A percentile compares a stretch with the other conserved stretches of the same genome.
These are phyloP conservation scores for Epichloe glyceriae DNA, from an alignment of 2,329 filamentous ascomycete genomes.

Conservation along the genomic window DNA sequence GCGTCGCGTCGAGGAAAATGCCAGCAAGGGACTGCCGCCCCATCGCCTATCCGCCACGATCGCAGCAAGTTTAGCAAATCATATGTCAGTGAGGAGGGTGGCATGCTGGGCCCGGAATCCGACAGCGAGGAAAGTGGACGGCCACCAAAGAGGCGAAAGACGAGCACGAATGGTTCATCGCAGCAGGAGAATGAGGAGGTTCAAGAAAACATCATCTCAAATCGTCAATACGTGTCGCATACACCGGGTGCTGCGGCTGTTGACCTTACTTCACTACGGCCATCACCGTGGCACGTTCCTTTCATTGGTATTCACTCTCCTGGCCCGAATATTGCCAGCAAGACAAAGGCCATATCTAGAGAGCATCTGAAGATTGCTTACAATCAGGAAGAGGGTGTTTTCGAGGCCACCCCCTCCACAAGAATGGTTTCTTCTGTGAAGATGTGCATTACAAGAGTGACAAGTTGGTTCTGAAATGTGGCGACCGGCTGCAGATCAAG, in stretches of 20 bases:
- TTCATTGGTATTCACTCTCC: slow-evolving; percentile 63
- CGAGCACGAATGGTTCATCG: slow-evolving; percentile 29
- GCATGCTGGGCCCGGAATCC: slow-evolving; percentile 52
- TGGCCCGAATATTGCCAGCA: slow-evolving; percentile 43
- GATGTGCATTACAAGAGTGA: slow-evolving; percentile 43
- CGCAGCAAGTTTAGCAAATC: slow-evolving; percentile 47
- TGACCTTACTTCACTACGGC: slow-evolving; percentile 45
- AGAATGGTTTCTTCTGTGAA: slow-evolving; percentile 58
- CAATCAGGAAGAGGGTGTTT: slow-evolving; percentile 48
- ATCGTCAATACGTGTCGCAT: slow-evolving; percentile 47
- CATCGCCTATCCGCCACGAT: slow-evolving; percentile 36
- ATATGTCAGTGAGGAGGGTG: slow-evolving; percentile 57
- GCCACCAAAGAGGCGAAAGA: slow-evolving; percentile 35
- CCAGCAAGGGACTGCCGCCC: slow-evolving; percentile 35
- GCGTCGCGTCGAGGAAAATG: slow-evolving; percentile 33
- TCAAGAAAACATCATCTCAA: slow-evolving; percentile 37
- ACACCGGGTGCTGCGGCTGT: slow-evolving; percentile 46
- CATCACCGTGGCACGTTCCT: slow-evolving; percentile 48
- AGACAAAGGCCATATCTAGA: slow-evolving; percentile 61
- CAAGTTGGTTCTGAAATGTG: slow-evolving; percentile 46
- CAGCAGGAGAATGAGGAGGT: slow-evolving; percentile 29
- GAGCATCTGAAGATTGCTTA: slow-evolving; percentile 62
- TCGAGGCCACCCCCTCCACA: slow-evolving; percentile 50
- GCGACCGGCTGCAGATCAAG: slow-evolving; percentile 58
- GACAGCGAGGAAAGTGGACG: slow-evolving; percentile 38